Percentiles rank a stretch among this genome's conserved stretches.
Conservation (phyloP, 2,329 filamentous ascomycete species). For the Penicillium glabrum region DNA sequence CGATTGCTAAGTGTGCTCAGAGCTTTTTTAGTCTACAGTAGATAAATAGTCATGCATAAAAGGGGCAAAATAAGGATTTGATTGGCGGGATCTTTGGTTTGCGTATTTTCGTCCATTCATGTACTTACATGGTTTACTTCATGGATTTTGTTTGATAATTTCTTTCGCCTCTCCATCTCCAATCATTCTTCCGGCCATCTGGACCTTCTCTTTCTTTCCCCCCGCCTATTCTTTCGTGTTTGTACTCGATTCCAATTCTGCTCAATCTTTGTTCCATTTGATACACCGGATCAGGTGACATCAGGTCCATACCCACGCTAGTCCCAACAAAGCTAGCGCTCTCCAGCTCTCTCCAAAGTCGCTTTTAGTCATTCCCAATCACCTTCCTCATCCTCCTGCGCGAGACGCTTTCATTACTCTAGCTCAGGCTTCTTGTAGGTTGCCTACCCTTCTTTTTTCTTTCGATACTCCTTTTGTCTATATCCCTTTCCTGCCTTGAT, state of each 20-base stretch:
- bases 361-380: not conserved
- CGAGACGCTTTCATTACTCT: conserved; percentile 6
- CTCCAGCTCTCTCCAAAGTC: conserved; percentile 15
- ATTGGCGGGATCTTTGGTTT: no score
- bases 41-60: no score
- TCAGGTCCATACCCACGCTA: not conserved
- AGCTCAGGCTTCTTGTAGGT: conserved; percentile 45
- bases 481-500: not conserved
- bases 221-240: not conserved
- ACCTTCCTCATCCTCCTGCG: conserved; percentile 8
- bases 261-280: not conserved
- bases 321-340: not conserved
- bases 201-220: not conserved
- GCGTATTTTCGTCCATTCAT: no score
- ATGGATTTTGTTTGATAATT: no score
- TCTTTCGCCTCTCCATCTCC: no score
- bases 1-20: not conserved
- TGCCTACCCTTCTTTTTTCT: conserved; percentile 28
- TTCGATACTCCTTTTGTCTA: not conserved
- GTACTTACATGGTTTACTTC: no score
- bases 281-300: not conserved
- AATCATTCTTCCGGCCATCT: no score
- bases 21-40: no score
- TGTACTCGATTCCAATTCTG: not conserved
- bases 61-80: no score